Percentiles rank a stretch among this genome's conserved stretches.
Evolutionary conservation across 208 protist species (phyloP).

Genomic region (Acanthamoeba divionensis): DNA sequence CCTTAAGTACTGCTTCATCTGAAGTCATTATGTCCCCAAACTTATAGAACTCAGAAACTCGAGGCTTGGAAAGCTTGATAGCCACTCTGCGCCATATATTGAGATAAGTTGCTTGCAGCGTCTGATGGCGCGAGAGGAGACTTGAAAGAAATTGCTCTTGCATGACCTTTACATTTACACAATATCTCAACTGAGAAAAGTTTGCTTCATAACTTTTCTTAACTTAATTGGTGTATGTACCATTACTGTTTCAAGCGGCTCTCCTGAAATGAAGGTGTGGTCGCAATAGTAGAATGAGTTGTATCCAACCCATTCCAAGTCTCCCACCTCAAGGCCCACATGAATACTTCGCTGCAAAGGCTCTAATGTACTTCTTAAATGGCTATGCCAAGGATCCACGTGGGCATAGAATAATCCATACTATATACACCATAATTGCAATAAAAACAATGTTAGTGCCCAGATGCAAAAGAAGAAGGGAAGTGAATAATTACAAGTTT

Average conservation of each 20-base stretch:
- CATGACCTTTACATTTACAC: background rate
- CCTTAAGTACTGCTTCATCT: background rate
- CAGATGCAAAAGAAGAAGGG: no score
- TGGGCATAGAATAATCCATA: constrained; percentile 8
- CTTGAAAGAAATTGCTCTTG: background rate
- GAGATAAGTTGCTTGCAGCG: background rate
- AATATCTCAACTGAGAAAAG: no score
- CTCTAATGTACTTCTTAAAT: background rate
- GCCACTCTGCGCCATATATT: background rate
- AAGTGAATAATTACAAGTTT: background rate
- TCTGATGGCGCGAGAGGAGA: background rate
- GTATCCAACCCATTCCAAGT: background rate
- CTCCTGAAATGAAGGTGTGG: background rate
- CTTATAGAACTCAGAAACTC: background rate
- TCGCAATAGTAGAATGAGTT: constrained; percentile 5
- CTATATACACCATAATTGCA: background rate
- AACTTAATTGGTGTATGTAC: no score
- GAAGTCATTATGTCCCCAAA: background rate
- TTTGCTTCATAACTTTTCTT: no score
- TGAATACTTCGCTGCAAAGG: background rate
- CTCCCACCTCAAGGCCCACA: background rate
- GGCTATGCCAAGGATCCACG: background rate
- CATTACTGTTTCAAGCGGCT: background rate
- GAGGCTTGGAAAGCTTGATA: background rate
- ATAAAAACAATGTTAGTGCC: no score